Evolutionary conservation across 306 rosid species (phyloP).

Genomic region (Lathyrus tuberosus): DNA sequence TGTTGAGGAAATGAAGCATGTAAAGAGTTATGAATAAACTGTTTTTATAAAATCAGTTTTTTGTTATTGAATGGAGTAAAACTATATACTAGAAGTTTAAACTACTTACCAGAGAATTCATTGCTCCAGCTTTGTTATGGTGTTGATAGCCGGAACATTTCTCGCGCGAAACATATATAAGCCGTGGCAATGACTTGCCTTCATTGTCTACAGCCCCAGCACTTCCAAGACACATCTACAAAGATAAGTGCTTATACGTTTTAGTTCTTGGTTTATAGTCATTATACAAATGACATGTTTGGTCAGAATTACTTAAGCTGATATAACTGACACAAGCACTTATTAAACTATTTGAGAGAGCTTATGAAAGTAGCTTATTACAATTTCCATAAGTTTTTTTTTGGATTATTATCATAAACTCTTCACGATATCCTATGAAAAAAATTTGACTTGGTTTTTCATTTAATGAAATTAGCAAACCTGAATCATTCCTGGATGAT

Average conservation of each 20-base stretch:
- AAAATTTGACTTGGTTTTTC: not conserved
- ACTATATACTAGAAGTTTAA: constrained; percentile 19
- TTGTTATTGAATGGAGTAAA: not conserved
- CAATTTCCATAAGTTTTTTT: not conserved
- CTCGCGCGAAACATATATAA: constrained; percentile 91
- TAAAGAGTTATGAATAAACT: constrained; percentile 22
- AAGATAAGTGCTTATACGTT: constrained; percentile 32
- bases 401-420: not conserved
- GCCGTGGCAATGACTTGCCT: constrained; percentile 76
- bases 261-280: constrained; percentile 4
- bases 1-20: constrained; percentile 43
- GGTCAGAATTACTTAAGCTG: not conserved
- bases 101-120: constrained; percentile 83
- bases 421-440: not conserved
- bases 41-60: constrained; percentile 14
- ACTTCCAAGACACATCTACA: constrained; percentile 82
- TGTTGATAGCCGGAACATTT: constrained; percentile 81
- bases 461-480: constrained; percentile 39
- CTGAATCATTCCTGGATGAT: constrained; percentile 99
- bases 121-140: constrained; percentile 93
- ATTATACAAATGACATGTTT: not conserved
- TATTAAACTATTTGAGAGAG: not conserved
- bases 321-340: not conserved
- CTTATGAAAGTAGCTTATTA: not conserved
- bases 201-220: constrained; percentile 84